Evolutionary conservation across 2,329 filamentous ascomycete genomes (phyloP).

Genomic region (Fonsecaea erecta): DNA sequence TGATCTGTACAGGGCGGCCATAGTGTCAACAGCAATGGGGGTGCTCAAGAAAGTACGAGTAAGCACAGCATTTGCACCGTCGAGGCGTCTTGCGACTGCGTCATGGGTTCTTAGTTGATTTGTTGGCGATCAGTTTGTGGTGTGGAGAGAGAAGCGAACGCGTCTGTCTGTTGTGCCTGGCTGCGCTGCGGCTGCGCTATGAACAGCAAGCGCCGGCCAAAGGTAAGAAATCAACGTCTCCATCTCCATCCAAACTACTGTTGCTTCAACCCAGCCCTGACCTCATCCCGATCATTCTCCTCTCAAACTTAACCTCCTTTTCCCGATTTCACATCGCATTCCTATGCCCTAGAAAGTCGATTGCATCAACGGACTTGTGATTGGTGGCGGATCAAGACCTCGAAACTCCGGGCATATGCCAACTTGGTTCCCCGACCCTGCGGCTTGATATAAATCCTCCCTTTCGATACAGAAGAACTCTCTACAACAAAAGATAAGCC

Average conservation of each 20-base stretch:
- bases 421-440: conserved; percentile 51
- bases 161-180: conserved; percentile 19
- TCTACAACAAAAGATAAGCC: not conserved
- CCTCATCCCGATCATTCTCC: conserved; percentile 22
- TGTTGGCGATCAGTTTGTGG: conserved; percentile 11
- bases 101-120: not conserved
- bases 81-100: not conserved
- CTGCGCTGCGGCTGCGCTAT: conserved; percentile 13
- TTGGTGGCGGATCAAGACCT: conserved; percentile 1
- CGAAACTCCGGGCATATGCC: conserved; percentile 9
- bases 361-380: conserved; percentile 2
- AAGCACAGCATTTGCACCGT: not conserved
- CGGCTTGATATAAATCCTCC: conserved; percentile 53
- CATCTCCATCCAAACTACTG: conserved; percentile 16
- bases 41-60: not conserved
- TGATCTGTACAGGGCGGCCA: not conserved
- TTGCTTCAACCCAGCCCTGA: conserved; percentile 20
- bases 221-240: conserved; percentile 3
- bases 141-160: conserved; percentile 11
- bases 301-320: conserved; percentile 3
- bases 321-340: not conserved
- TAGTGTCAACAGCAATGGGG: not conserved
- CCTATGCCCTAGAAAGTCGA: conserved; percentile 1
- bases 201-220: conserved; percentile 3
- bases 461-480: not conserved